These are phyloP conservation scores for Poteriospumella lacustris DNA, from an alignment of 108 stramenopile genomes.

Conservation along the genomic window DNA sequence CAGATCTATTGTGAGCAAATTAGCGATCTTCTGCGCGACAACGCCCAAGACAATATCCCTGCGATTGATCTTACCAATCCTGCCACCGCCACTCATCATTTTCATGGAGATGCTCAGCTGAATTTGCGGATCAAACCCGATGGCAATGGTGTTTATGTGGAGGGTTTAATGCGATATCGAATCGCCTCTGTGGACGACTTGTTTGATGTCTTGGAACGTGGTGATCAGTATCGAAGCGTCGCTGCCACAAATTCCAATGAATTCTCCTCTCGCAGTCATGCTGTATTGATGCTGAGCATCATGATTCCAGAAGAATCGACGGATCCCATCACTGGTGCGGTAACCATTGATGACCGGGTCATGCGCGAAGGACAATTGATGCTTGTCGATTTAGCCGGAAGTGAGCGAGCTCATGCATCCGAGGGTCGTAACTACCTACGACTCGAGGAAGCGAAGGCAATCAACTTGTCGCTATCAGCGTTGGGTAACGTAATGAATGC, in stretches of 20 bases:
- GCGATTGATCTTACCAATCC: background rate
- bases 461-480: conserved; percentile 49
- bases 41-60: background rate
- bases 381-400: conserved; percentile 48
- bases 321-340: background rate
- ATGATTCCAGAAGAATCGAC: background rate
- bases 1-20: conserved; percentile 45
- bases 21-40: conserved; percentile 28
- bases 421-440: background rate
- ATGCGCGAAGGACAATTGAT: conserved; percentile 27
- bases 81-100: background rate
- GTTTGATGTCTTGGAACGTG: background rate
- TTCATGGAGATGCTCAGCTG: background rate
- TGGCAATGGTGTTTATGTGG: conserved; percentile 26
- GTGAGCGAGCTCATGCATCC: conserved; percentile 33
- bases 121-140: conserved; percentile 25
- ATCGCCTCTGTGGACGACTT: background rate
- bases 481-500: conserved; percentile 49
- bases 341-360: background rate
- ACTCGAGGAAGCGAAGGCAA: conserved; percentile 40
- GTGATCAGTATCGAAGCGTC: conserved; percentile 32
- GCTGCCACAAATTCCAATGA: conserved; percentile 49
- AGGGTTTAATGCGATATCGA: conserved; percentile 1
- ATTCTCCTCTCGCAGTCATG: conserved; percentile 49
- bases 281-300: conserved; percentile 41